Evolutionary conservation across 805 yeast species (phyloP), one percentile per base, ranked within the genome.

Genomic region (Metahyphopichia silvanorum): DNA sequence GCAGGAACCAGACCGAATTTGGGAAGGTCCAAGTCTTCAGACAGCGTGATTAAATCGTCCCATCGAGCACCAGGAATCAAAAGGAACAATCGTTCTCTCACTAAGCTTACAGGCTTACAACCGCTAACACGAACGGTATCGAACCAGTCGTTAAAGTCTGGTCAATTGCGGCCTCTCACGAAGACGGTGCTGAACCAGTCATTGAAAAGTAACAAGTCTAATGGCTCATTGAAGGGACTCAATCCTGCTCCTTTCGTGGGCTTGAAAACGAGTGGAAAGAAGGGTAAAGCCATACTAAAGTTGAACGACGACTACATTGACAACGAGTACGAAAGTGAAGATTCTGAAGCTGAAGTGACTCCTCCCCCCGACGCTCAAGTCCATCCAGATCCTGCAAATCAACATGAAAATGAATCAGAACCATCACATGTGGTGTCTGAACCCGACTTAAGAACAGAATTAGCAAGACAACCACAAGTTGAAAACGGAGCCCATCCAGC

Each of bases 11-110:
- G 66, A 22, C 71, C 71, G 5, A 35, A 47, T 17, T 46, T 66
- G 29, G 55, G 51, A 40, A 42, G 71, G 33, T 63, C 70, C 14
- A 66, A 63, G 32, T 64, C 71, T 7, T 55, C 69, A 2, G 72
- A 66, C 34, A 70, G 65, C 1, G 49, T 66, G 13, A 34, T 52
- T 7, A 49, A 58, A 26, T 38, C 55, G 13, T 43, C 43, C 27
- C 26, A 31, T 14, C 27, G 50, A 15, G 35, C 41, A n/a, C 41
- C 48, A 3, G 46, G 45, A 3, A 36, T 59, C 20, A 62, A 53
- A 27, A 40, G 69, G 25, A 63, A 54, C 37, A 60, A 57, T 41
- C 44, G 67, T 18, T 63, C 70, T 2, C 53, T 50, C 25, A 63
- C 69, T 5, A 66, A 63, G 42, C 27, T 40, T 12, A 32, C 63